Base-by-base conservation (phyloP, 1,284 basidiomycete genomes). In the Puccinia polysora region DNA sequence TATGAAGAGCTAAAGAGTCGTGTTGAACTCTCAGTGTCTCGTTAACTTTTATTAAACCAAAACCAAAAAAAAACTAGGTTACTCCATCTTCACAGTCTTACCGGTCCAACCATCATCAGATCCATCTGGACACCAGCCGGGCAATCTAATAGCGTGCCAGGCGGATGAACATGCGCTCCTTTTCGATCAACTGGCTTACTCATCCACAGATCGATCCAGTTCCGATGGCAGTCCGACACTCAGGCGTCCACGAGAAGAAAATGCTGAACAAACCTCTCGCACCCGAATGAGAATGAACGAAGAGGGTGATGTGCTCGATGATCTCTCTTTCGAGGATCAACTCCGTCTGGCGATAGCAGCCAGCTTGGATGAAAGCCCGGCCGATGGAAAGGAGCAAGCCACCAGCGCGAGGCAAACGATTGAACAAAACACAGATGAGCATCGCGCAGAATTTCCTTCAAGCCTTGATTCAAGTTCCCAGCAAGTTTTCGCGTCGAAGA, bases 51-150 rank as follows among this genome's bases (percentile, higher is more conserved):
- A 45, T 10, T n/a, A n/a, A n/a, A n/a, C n/a, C n/a, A n/a, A n/a
- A n/a, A n/a, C n/a, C n/a, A 20, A 20, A 10, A 23, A 30, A 14
- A 23, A 12, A 45, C 38, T 47, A 70, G 68, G 68, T n/a, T 70
- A 70, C 58, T 70, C 68, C 7, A 70, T 70, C 32, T 70, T 70
- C 62, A 47, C 49, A 20, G 55, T 70, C 8, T 15, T 20, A 49
- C 68, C 68, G 36, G 56, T 70, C 10, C 30, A 28, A 14, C 34
- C 68, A 30, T 70, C 68, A 32, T 50, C 55, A 15, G 58, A 70
- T 36, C 56, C 58, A 34, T 52, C 55, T 3, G 55, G 45, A 20
- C 68, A 56, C n/a, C 43, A 60, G 14, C 68, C 68, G 32, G 68
- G 68, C 5, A 50, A 34, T 25, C 34, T 70, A 1, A 23, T 70